Evolutionary conservation across 345 rosid genomes (phyloP), one percentile per base, ranked within the genome.

Genomic region (Trapa incisa): DNA sequence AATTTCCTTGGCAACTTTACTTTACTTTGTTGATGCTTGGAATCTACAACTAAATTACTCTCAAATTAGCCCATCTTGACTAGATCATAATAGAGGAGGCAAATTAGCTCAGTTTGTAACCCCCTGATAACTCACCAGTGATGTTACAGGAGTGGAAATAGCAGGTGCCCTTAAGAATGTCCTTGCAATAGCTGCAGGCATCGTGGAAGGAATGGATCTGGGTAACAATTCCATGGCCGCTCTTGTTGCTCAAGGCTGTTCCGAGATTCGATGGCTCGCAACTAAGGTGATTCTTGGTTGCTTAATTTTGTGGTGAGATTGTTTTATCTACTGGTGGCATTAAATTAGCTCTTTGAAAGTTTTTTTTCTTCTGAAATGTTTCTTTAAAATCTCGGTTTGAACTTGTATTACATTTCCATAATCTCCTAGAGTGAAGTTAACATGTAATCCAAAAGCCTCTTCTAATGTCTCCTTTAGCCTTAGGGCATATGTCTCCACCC

Each of bases 201-300:
- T 89, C 70, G 95, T 92, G 76, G 95, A 85, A 66, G 96, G 98
- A 63, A 83, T 92, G 96, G 71, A 89, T 69, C 96, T 92, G 5
- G 96, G 98, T 45, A 85, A 92, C 84, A 89, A 92, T 77, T 92
- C 98, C 65, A 89, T 89, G 98, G 98, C 98, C 68, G 96, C 96
- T 75, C 92, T 92, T 61, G 98, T 92, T 43, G 80, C 96, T 37
- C 96, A 89, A 79, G 98, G 98, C 75, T 92, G 96, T 75, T 85
- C 95, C 17, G 98, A 92, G 85, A 89, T 89, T 73, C 85, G 96
- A 69, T 92, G 96, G 96, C 79, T 89, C 41, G 95, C 96, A 68
- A 92, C 96, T 39, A 89, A 87, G 98, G 98, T 88, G 68, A 58
- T 60, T 68, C 37, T 33, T 58, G n/a, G 66, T 52, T 37, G 65